Conservation (phyloP, 495 filamentous ascomycete species). For the Viridothelium virens region DNA sequence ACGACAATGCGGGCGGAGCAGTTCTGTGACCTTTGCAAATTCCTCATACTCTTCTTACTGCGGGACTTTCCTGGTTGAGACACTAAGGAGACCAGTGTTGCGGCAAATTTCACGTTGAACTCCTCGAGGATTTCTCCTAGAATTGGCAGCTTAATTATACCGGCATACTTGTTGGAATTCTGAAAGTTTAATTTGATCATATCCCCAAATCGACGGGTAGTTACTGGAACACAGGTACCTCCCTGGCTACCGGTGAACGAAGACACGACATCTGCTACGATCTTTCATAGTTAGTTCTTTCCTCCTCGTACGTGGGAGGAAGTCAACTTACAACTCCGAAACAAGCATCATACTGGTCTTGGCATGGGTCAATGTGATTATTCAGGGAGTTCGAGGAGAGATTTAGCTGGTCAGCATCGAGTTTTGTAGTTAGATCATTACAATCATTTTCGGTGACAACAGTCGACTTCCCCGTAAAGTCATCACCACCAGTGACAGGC, state of each 20-base stretch:
- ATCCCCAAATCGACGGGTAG: not conserved
- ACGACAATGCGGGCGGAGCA: constrained; percentile 10
- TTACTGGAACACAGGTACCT: not conserved
- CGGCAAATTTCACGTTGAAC: not conserved
- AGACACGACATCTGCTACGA: not conserved
- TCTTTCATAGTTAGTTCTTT: not conserved
- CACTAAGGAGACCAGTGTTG: not conserved
- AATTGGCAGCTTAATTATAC: not conserved
- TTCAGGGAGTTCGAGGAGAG: not conserved
- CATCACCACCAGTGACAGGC: not conserved
- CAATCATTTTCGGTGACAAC: not conserved
- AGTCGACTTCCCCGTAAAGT: not conserved
- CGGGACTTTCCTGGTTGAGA: not conserved
- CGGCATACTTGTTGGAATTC: not conserved
- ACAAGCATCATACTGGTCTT: not conserved
- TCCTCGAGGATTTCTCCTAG: not conserved
- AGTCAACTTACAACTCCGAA: not conserved
- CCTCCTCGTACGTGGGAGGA: not conserved
- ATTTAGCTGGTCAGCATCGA: not conserved
- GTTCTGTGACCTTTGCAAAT: not conserved
- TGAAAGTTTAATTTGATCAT: not conserved
- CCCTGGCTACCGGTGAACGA: not conserved
- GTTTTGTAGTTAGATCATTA: not conserved
- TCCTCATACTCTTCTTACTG: not conserved
- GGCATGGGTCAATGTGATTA: not conserved